phyloP scores from a whole-genome alignment of 1,139 yeast species.

The Blastobotrys petasosporus region DNA sequence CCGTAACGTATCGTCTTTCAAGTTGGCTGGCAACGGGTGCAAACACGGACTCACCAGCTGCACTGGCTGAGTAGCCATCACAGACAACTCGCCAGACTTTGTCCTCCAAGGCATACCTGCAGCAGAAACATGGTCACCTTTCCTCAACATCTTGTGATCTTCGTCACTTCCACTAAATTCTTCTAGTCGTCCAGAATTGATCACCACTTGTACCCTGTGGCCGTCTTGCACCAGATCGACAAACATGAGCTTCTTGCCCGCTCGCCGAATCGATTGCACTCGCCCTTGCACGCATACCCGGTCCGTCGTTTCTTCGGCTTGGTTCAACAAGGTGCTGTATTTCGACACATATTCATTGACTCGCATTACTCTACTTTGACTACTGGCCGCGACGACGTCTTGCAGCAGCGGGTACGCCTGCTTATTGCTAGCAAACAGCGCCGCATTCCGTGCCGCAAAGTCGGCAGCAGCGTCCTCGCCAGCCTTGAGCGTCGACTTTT shows the following conservation, averaged over 20 bases:
- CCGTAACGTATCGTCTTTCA: conserved; percentile 50
- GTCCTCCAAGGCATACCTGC: conserved; percentile 71
- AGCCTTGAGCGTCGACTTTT: conserved; percentile 15
- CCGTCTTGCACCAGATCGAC: conserved; percentile 61
- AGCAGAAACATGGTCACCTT: conserved; percentile 66
- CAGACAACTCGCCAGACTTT: conserved; percentile 69
- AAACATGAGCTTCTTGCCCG: conserved; percentile 64
- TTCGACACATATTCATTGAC: conserved; percentile 2
- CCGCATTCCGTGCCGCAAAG: conserved; percentile 38
- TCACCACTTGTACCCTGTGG: conserved; percentile 52
- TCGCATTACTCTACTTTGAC: conserved; percentile 9
- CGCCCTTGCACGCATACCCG: conserved; percentile 47
- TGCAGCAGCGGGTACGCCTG: conserved; percentile 23
- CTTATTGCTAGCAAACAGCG: conserved; percentile 15
- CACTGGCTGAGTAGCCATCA: conserved; percentile 51
- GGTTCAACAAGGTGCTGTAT: not conserved
- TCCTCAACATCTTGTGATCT: conserved; percentile 45
- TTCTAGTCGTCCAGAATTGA: conserved; percentile 46
- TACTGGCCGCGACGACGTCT: conserved; percentile 7
- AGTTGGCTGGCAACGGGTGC: conserved; percentile 61
- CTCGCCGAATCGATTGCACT: conserved; percentile 48
- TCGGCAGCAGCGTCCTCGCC: conserved; percentile 35
- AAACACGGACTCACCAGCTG: conserved; percentile 61
- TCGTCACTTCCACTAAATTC: conserved; percentile 1
- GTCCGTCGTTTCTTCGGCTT: conserved; percentile 1